Conservation (phyloP, 2,329 filamentous ascomycete genomes). For the Sporothrix euskadiensis region DNA sequence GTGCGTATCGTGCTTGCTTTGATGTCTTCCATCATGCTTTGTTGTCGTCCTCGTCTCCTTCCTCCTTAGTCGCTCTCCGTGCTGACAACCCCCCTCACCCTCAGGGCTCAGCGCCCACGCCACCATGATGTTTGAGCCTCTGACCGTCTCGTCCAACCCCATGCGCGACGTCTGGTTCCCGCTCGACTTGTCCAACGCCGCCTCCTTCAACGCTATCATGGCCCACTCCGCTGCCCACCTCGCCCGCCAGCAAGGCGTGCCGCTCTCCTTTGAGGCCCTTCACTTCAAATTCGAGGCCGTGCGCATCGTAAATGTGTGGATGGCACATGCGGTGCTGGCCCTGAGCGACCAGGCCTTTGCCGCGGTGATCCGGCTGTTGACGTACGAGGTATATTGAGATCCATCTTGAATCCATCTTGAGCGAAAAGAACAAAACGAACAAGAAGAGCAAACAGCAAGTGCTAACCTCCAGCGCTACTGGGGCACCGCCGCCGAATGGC, state of each 20-base stretch:
- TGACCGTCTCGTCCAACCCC: slow-evolving; percentile 40
- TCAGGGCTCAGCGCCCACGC: slow-evolving; percentile 39
- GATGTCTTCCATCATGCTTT: slow-evolving; percentile 10
- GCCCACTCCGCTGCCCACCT: slow-evolving; percentile 46
- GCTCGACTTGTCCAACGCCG: slow-evolving; percentile 44
- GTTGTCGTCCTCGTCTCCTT: not conserved
- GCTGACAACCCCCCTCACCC: not conserved
- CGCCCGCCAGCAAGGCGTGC: slow-evolving; percentile 39
- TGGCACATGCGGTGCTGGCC: slow-evolving; percentile 37
- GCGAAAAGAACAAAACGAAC: not conserved
- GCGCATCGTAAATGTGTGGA: slow-evolving; percentile 40
- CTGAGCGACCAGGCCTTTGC: slow-evolving; percentile 39
- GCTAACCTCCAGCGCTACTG: slow-evolving; percentile 24
- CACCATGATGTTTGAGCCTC: slow-evolving; percentile 40
- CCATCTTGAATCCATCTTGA: too few relatives aligned
- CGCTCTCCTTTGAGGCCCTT: slow-evolving; percentile 36
- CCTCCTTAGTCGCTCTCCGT: not conserved
- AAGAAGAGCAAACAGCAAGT: not conserved
- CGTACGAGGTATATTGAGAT: slow-evolving; percentile 21
- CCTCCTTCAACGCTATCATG: slow-evolving; percentile 46
- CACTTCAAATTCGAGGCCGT: slow-evolving; percentile 42
- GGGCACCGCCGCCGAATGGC: slow-evolving; percentile 27
- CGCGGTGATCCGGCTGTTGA: slow-evolving; percentile 26
- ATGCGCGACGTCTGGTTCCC: slow-evolving; percentile 46
- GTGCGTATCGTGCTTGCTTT: slow-evolving; percentile 33